Evolutionary conservation across 2,329 filamentous ascomycete species (phyloP).

Genomic region (Fusarium burgessii): DNA sequence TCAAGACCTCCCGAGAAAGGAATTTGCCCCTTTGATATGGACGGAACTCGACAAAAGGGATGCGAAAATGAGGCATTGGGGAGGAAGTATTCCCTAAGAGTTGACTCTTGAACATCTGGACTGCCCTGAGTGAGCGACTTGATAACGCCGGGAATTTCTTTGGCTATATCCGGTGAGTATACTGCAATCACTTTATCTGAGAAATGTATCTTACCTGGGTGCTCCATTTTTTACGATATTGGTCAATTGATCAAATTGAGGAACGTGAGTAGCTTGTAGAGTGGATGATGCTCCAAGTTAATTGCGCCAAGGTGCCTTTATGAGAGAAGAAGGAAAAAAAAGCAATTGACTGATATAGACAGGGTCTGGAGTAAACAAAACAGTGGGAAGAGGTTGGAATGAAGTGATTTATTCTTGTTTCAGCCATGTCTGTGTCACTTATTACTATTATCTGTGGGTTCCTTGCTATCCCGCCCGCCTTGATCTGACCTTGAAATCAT

Average conservation of each 20-base stretch:
- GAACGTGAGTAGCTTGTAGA: not conserved
- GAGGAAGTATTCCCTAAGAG: constrained; percentile 80
- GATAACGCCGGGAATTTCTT: constrained; percentile 76
- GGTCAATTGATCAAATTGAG: not conserved
- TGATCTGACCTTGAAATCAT: constrained; percentile 24
- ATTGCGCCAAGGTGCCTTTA: not conserved
- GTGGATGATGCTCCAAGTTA: not conserved
- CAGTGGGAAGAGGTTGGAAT: constrained; percentile 26
- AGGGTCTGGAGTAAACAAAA: constrained; percentile 6
- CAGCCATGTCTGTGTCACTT: constrained; percentile 21
- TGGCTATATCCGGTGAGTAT: constrained; percentile 50
- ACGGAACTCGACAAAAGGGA: constrained; percentile 79
- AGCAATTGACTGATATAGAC: not conserved
- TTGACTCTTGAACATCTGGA: constrained; percentile 71
- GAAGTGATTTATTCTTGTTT: constrained; percentile 27
- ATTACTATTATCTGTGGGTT: constrained; percentile 1
- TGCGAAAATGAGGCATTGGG: constrained; percentile 79
- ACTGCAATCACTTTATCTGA: not conserved
- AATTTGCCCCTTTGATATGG: constrained; percentile 57
- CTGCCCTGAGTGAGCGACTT: constrained; percentile 74
- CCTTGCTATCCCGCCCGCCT: not conserved
- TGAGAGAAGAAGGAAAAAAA: not conserved
- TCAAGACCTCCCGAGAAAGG: constrained; percentile 60
- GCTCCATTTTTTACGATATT: constrained; percentile 46
- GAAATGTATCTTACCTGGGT: constrained; percentile 53